A percentile compares a stretch with the other conserved stretches of the same genome.
Conservation (phyloP, 2,329 filamentous ascomycete genomes). For the Verticillium nonalfalfae region DNA sequence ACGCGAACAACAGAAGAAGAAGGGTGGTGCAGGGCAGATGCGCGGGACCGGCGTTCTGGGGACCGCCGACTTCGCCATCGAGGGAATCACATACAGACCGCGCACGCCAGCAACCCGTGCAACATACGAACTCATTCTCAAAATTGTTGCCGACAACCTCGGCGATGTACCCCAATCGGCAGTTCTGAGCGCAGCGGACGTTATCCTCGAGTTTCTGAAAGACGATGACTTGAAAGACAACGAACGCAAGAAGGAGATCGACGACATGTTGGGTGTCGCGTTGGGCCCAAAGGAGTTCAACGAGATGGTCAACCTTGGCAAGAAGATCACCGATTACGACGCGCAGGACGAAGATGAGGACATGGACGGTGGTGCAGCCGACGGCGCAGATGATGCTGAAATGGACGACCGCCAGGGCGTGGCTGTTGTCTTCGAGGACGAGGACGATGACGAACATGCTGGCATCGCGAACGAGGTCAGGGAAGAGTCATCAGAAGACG, state of each 20-base stretch:
- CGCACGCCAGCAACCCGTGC: conserved; percentile 86
- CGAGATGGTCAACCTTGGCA: conserved; percentile 89
- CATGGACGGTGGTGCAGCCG: conserved; percentile 63
- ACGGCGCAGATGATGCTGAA: conserved; percentile 63
- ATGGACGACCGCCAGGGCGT: conserved; percentile 94
- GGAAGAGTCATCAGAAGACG: conserved; percentile 79
- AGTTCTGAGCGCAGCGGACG: conserved; percentile 89
- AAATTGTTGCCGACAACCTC: conserved; percentile 78
- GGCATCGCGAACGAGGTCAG: conserved; percentile 78
- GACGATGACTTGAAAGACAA: conserved; percentile 95
- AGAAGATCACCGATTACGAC: conserved; percentile 99
- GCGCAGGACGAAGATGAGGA: conserved; percentile 93
- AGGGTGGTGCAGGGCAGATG: conserved; percentile 63
- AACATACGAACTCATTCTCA: conserved; percentile 91
- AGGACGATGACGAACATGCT: conserved; percentile 77
- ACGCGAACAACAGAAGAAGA: conserved; percentile 80
- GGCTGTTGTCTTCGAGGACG: conserved; percentile 92
- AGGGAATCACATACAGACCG: conserved; percentile 87
- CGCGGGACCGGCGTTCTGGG: conserved; percentile 74
- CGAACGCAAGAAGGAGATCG: conserved; percentile 96
- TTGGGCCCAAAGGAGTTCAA: conserved; percentile 91
- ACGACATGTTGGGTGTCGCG: conserved; percentile 81
- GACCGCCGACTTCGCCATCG: conserved; percentile 78
- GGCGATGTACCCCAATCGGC: conserved; percentile 92
- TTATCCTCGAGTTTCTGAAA: conserved; percentile 84